A percentile compares a stretch with the other conserved stretches of the same genome.
Evolutionary conservation across 441 rosid species (phyloP).

Genomic region (Gossypium aridum): DNA sequence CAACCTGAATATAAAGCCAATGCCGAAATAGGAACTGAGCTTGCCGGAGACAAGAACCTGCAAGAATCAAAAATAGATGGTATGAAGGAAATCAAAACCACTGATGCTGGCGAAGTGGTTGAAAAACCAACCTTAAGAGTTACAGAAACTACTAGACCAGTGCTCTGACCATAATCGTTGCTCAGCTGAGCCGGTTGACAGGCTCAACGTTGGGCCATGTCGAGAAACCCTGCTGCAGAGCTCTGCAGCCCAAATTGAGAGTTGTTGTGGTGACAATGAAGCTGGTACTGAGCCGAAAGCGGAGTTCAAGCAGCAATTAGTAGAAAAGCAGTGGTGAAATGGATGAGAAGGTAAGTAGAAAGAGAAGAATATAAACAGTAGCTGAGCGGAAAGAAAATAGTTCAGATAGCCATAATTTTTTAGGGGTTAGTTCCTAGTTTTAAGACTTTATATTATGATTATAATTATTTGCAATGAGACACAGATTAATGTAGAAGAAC

Average conservation of each 20-base stretch:
- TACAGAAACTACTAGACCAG: neutral
- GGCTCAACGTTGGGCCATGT: neutral
- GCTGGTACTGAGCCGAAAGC: neutral
- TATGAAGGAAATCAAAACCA: constrained; percentile 10
- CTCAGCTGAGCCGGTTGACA: neutral
- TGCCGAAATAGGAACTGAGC: neutral
- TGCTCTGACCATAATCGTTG: neutral
- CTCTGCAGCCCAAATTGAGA: neutral
- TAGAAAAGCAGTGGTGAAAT: constrained; percentile 1
- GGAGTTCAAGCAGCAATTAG: constrained; percentile 11
- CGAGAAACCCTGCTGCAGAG: constrained; percentile 1
- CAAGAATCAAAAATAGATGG: constrained; percentile 12
- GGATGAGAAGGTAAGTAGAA: constrained; percentile 1
- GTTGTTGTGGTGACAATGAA: neutral
- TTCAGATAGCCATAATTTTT: constrained; percentile 20
- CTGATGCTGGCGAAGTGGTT: constrained; percentile 13
- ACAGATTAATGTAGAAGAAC: constrained; percentile 38
- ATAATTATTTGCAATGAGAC: constrained; percentile 24
- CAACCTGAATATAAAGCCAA: neutral
- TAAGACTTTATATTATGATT: constrained; percentile 5
- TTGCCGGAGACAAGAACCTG: constrained; percentile 1
- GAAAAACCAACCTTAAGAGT: constrained; percentile 15
- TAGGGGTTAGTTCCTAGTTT: constrained; percentile 16
- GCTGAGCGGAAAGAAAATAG: constrained; percentile 22
- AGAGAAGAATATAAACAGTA: constrained; percentile 1